Conservation (phyloP, 2,329 filamentous ascomycete genomes). For the Hirsutella thompsonii region DNA sequence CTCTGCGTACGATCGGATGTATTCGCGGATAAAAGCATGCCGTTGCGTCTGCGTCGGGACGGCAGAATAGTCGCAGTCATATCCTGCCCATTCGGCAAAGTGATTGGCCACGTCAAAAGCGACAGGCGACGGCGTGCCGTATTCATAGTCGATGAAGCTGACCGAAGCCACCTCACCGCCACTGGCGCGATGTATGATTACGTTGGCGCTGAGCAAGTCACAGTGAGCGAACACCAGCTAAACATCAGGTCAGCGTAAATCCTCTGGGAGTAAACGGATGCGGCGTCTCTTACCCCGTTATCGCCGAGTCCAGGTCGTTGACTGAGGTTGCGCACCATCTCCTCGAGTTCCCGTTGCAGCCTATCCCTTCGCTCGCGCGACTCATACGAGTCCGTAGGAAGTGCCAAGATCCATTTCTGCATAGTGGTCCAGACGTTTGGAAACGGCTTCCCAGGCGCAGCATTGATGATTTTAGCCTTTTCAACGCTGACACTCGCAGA, state of each 20-base stretch:
- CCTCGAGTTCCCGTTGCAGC: conserved; percentile 63
- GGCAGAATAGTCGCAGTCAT: conserved; percentile 80
- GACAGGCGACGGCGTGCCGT: conserved; percentile 84
- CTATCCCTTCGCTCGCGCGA: conserved; percentile 53
- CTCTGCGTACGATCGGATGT: conserved; percentile 61
- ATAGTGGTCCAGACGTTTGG: conserved; percentile 91
- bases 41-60: conserved; percentile 70
- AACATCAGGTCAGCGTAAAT: conserved; percentile 5
- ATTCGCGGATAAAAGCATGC: conserved; percentile 69
- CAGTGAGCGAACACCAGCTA: conserved; percentile 88
- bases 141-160: conserved; percentile 96
- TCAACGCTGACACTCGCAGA: conserved; percentile 21
- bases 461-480: conserved; percentile 30
- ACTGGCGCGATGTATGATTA: conserved; percentile 56
- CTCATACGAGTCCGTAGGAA: conserved; percentile 60
- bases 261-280: not conserved
- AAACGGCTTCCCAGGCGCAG: conserved; percentile 55
- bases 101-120: conserved; percentile 97
- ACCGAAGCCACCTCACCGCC: conserved; percentile 24
- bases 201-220: conserved; percentile 90
- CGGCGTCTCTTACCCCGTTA: conserved; percentile 46
- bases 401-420: conserved; percentile 85
- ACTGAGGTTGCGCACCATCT: conserved; percentile 58
- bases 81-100: conserved; percentile 96
- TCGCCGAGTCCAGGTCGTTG: conserved; percentile 64